These are phyloP conservation scores for Lasiodiplodia sp. DNA, from an alignment of 2,329 filamentous ascomycete genomes.

Conservation along the genomic window DNA sequence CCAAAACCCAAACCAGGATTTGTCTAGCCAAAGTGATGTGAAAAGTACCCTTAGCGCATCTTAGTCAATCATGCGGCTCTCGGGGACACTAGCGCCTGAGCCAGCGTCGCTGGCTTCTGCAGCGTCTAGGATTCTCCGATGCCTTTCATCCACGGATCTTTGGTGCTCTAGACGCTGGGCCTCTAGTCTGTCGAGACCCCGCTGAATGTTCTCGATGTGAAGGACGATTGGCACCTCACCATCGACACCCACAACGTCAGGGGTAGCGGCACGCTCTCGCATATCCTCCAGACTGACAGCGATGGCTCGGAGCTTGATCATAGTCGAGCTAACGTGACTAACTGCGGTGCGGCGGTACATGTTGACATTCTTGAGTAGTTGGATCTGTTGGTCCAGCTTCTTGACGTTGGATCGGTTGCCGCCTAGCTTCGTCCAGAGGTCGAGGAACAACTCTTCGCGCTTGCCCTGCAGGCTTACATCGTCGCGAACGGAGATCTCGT, in stretches of 20 bases:
- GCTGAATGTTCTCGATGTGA: slow-evolving; percentile 77
- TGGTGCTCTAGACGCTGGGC: slow-evolving; percentile 66
- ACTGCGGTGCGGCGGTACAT: slow-evolving; percentile 71
- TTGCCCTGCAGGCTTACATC: slow-evolving; percentile 64
- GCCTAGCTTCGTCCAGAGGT: slow-evolving; percentile 77
- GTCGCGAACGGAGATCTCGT: slow-evolving; percentile 71
- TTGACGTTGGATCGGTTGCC: slow-evolving; percentile 68
- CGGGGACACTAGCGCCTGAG: neutral
- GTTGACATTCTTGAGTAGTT: slow-evolving; percentile 70
- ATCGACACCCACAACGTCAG: slow-evolving; percentile 59
- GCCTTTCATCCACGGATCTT: slow-evolving; percentile 65
- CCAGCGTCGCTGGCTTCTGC: neutral
- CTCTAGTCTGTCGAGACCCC: slow-evolving; percentile 76
- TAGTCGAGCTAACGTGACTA: slow-evolving; percentile 71
- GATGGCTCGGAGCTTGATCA: slow-evolving; percentile 78
- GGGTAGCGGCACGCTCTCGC: slow-evolving; percentile 72
- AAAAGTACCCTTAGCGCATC: neutral
- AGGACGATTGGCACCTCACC: slow-evolving; percentile 65
- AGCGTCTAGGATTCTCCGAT: slow-evolving; percentile 1
- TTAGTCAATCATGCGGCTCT: slow-evolving; percentile 16
- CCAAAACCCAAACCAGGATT: neutral
- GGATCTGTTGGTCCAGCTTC: slow-evolving; percentile 69
- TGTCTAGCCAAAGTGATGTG: neutral
- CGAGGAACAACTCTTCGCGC: slow-evolving; percentile 71
- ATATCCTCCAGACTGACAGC: slow-evolving; percentile 74